Base-by-base conservation (phyloP, 352 stramenopile species). In the Blastocystis sp. region DNA sequence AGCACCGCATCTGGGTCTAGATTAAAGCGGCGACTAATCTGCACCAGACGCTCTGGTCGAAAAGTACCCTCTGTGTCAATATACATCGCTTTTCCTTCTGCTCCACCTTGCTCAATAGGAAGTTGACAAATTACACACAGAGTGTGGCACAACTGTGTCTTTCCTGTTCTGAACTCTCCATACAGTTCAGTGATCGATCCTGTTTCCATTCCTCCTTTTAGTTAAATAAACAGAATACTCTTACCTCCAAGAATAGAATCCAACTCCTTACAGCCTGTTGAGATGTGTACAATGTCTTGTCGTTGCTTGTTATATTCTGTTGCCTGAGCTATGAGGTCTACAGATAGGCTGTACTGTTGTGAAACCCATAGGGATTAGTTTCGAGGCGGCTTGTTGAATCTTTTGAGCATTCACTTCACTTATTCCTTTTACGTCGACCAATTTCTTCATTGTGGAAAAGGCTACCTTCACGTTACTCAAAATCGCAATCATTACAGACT, bases 31-130 rank as follows among this genome's bases (percentile, higher is more conserved):
- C 98, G 95, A 14, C 96, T 96, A 90, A 99, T 99, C 2, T 93
- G 93, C 51, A 97, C 92, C 42, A 99, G 90, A 74, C 95, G 92
- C 88, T 98, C 91, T 2, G 96, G 96, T 65, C 97, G 94, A 89
- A 99, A 99, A 0, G 95, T 98, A 52, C 96, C 96, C 91, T 99
- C 97, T 1, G 97, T 99, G 89, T 99, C 97, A 88, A 99, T 98
- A 89, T 61, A 61, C 27, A 89, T 88, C 12, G 81, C 86, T 73
- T 93, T 93, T 57, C 96, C 97, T 90, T 98, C 95, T 4, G 95
- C 97, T 63, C 97, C 97, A 59, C 97, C 97, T 52, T 97, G 93
- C 83, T 97, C 95, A 81, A 98, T 92, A 0, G 95, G 93, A 58
- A 99, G 92, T 91, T 99, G 97, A 88, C 95, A 98, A 51, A 95